A percentile compares a stretch with the other conserved stretches of the same genome.
phyloP scores from a whole-genome alignment of 2,329 filamentous ascomycete species.

The Karstenula rhodostoma region DNA sequence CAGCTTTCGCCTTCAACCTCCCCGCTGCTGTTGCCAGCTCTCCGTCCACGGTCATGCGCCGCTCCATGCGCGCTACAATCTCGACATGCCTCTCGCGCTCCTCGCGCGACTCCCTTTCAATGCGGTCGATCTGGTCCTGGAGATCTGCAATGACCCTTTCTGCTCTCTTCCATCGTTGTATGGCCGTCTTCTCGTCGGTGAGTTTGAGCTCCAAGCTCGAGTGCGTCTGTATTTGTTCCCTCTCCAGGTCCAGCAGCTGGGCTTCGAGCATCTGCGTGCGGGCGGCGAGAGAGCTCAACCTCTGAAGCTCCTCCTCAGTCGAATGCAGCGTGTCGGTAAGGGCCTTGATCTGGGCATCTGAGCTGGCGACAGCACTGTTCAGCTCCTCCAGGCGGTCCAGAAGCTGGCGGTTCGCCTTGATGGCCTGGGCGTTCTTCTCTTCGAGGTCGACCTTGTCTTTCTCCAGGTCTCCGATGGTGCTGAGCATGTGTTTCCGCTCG shows the following conservation, averaged over 20 bases:
- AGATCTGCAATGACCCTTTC: constrained; percentile 80
- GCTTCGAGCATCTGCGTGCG: constrained; percentile 81
- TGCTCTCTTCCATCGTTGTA: constrained; percentile 84
- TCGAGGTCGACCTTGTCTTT: constrained; percentile 74
- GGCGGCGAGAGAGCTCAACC: constrained; percentile 75
- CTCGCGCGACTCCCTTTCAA: constrained; percentile 82
- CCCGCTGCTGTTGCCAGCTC: constrained; percentile 82
- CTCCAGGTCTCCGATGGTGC: constrained; percentile 79
- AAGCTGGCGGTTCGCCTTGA: constrained; percentile 82
- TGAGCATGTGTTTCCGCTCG: constrained; percentile 76
- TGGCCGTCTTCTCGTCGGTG: constrained; percentile 78
- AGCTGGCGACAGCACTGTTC: constrained; percentile 79
- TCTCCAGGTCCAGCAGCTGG: constrained; percentile 80
- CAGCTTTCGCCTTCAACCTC: constrained; percentile 75
- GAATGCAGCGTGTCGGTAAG: constrained; percentile 79
- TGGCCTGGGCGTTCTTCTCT: constrained; percentile 76
- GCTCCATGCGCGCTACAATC: constrained; percentile 82
- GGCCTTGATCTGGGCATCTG: constrained; percentile 79
- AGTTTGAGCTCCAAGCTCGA: constrained; percentile 71
- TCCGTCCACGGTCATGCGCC: constrained; percentile 80
- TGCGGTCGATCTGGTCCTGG: constrained; percentile 86
- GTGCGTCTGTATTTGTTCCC: constrained; percentile 79
- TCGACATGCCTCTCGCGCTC: constrained; percentile 85
- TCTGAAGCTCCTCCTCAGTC: constrained; percentile 78
- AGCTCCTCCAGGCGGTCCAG: constrained; percentile 85